Percentiles rank a stretch among this genome's conserved stretches.
Conservation (phyloP, 2,329 filamentous ascomycete species). For the Fusarium sp. region DNA sequence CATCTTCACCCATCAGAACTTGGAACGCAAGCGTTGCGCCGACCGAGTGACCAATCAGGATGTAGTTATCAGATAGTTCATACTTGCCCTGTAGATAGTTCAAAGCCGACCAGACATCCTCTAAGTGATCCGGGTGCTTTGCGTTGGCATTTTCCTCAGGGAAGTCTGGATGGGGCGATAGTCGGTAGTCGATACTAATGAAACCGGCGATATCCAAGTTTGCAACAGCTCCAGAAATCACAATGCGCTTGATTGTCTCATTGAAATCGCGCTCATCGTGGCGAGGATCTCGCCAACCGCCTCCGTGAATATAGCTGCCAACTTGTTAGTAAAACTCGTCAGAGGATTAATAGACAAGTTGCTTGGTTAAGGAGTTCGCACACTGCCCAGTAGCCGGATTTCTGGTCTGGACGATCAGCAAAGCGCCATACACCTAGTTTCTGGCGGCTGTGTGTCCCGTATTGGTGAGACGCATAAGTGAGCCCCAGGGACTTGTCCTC, state of each 20-base stretch:
- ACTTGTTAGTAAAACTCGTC: constrained; percentile 23
- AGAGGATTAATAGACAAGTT: not conserved
- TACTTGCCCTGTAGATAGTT: constrained; percentile 61
- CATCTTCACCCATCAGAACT: constrained; percentile 60
- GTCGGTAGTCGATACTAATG: constrained; percentile 73
- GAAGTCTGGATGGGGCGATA: constrained; percentile 64
- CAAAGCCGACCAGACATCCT: constrained; percentile 67
- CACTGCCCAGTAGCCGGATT: constrained; percentile 54
- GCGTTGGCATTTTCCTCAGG: constrained; percentile 57
- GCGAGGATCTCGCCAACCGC: constrained; percentile 72
- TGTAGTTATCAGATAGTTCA: constrained; percentile 62
- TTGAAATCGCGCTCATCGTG: constrained; percentile 61
- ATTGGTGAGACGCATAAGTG: constrained; percentile 52
- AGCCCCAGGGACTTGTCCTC: constrained; percentile 43
- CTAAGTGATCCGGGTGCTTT: constrained; percentile 69
- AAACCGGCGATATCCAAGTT: constrained; percentile 66
- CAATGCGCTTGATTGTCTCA: constrained; percentile 59
- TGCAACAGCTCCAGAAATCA: constrained; percentile 47
- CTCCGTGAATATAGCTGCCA: constrained; percentile 70
- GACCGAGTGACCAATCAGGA: constrained; percentile 73
- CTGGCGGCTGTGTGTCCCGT: constrained; percentile 59
- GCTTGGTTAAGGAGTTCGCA: constrained; percentile 40
- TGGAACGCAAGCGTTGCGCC: constrained; percentile 75
- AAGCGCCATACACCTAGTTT: constrained; percentile 61
- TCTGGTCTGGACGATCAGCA: constrained; percentile 30